Conservation (phyloP, 108 stramenopile genomes). For the Skeletonema costatum region DNA sequence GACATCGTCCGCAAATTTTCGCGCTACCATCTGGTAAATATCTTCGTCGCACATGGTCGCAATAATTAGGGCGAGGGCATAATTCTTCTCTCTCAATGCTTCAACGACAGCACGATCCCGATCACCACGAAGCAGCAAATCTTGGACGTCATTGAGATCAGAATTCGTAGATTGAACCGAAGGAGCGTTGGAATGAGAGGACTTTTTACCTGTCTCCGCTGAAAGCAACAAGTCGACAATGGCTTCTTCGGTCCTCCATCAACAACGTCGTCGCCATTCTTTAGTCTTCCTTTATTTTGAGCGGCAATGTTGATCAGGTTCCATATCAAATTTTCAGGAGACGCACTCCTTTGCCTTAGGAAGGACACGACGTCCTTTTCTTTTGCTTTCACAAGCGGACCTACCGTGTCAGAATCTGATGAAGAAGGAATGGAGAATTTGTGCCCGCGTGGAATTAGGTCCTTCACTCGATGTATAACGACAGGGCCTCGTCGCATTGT, state of each 20-base stretch:
- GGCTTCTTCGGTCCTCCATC: slow-evolving; percentile 60
- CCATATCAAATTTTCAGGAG: slow-evolving; percentile 66
- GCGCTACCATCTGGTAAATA: slow-evolving; percentile 65
- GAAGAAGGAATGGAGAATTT: slow-evolving; percentile 51
- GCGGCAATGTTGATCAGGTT: slow-evolving; percentile 73
- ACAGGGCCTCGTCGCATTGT: slow-evolving; percentile 48
- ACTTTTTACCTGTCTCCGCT: slow-evolving; percentile 11
- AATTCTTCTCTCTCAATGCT: slow-evolving; percentile 63
- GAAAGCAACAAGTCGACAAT: slow-evolving; percentile 69
- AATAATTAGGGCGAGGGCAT: slow-evolving; percentile 79
- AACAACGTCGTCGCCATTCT: slow-evolving; percentile 63
- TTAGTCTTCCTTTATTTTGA: slow-evolving; percentile 60
- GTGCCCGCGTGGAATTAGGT: slow-evolving; percentile 35
- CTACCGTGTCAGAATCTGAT: slow-evolving; percentile 15
- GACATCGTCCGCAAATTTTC: slow-evolving; percentile 57
- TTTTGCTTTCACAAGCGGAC: slow-evolving; percentile 24
- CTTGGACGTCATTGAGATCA: slow-evolving; percentile 47
- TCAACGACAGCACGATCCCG: slow-evolving; percentile 69
- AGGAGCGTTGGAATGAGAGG: not conserved
- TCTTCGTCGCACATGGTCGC: slow-evolving; percentile 66
- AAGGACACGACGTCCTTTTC: slow-evolving; percentile 54
- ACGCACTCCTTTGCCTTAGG: slow-evolving; percentile 40
- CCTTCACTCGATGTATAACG: slow-evolving; percentile 40
- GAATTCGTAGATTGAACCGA: slow-evolving; percentile 1
- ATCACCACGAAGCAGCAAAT: slow-evolving; percentile 63